A percentile compares a stretch with the other conserved stretches of the same genome.
Evolutionary conservation across 768 basidiomycete genomes (phyloP).

Genomic region (Lactarius hengduanensis): DNA sequence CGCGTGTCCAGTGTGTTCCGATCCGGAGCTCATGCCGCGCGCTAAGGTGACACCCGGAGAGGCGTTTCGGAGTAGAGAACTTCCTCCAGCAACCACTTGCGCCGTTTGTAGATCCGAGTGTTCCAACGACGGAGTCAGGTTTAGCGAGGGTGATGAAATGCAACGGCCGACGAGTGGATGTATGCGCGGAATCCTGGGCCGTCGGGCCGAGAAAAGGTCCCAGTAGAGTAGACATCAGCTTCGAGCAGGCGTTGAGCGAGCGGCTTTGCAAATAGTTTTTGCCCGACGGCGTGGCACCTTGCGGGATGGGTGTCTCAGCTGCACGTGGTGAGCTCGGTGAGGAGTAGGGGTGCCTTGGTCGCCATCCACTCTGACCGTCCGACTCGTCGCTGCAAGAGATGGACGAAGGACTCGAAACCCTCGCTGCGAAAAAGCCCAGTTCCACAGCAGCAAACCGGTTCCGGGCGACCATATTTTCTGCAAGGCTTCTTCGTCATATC

Average conservation of each 20-base stretch:
- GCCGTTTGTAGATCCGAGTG: constrained; percentile 11
- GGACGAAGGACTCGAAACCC: not conserved
- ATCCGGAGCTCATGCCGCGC: not conserved
- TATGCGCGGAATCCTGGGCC: constrained; percentile 16
- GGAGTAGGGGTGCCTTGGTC: not conserved
- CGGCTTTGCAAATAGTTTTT: constrained; percentile 19
- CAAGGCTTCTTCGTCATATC: constrained; percentile 1
- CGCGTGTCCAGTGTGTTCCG: constrained; percentile 9
- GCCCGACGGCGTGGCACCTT: constrained; percentile 4
- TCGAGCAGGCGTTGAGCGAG: constrained; percentile 28
- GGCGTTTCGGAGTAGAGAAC: not conserved
- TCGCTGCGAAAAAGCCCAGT: not conserved
- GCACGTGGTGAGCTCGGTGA: not conserved
- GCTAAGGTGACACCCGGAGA: not conserved
- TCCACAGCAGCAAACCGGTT: constrained; percentile 4
- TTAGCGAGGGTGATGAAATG: constrained; percentile 18
- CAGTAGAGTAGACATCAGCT: constrained; percentile 27
- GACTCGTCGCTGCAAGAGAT: not conserved
- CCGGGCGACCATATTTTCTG: constrained; percentile 16
- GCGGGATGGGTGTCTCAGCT: not conserved
- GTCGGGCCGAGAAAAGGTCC: constrained; percentile 6
- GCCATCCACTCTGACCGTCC: not conserved
- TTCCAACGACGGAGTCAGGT: constrained; percentile 13
- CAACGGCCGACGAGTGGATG: constrained; percentile 23
- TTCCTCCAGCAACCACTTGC: not conserved